A percentile compares a stretch with the other conserved stretches of the same genome.
phyloP scores from a whole-genome alignment of 2,329 filamentous ascomycete species.

The Sporothrix brasiliensis region DNA sequence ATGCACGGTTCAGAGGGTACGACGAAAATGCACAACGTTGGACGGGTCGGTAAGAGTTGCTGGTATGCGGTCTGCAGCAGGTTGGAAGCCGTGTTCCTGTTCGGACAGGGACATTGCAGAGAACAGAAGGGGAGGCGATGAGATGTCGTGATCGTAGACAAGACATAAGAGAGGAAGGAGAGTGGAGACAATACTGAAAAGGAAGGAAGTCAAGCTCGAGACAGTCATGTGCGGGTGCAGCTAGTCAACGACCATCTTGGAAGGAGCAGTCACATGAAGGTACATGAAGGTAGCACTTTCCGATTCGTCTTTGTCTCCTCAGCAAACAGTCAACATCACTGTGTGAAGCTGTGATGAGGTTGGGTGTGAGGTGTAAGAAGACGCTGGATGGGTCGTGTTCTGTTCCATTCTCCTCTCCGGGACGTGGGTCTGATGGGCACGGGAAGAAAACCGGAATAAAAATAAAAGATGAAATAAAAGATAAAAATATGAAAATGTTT shows the following conservation, averaged over 20 bases:
- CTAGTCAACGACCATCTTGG: slow-evolving; percentile 6
- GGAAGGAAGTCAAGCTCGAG: neutral
- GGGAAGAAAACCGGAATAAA: neutral
- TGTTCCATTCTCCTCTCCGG: neutral
- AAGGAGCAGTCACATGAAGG: neutral
- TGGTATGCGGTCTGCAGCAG: too few species aligned
- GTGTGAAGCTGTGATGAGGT: neutral
- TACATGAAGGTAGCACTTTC: neutral
- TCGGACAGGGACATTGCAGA: neutral
- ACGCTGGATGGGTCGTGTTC: too few species aligned
- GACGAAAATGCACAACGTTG: neutral
- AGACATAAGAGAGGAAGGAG: neutral
- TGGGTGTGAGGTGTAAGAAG: neutral
- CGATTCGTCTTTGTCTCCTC: neutral
- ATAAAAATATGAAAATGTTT: slow-evolving; percentile 14
- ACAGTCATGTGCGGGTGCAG: neutral
- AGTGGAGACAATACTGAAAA: neutral
- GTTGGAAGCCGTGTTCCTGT: neutral
- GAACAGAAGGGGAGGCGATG: neutral
- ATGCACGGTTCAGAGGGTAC: neutral
- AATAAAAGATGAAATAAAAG: neutral
- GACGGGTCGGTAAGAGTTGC: neutral
- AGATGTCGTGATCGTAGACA: neutral
- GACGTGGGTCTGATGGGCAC: neutral
- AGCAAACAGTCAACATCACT: neutral